phyloP scores from a whole-genome alignment of 2,329 filamentous ascomycete genomes.

The Alternaria panax region DNA sequence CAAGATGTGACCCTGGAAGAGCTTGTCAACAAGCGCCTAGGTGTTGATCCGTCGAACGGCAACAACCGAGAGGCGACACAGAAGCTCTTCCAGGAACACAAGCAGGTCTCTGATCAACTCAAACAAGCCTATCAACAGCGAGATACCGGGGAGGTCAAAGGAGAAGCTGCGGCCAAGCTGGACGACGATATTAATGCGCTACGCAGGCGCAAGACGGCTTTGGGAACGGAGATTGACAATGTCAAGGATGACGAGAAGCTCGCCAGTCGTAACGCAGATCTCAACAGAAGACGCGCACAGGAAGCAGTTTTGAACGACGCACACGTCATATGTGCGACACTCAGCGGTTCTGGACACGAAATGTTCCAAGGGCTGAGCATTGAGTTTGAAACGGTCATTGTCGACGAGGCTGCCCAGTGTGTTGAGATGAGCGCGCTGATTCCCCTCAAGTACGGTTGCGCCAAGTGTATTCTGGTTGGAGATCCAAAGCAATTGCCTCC shows the following conservation, averaged over 20 bases:
- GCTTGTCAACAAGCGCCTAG: constrained; percentile 78
- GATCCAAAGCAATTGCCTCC: constrained; percentile 97
- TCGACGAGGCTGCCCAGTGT: constrained; percentile 97
- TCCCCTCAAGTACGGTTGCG: constrained; percentile 94
- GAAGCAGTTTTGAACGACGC: constrained; percentile 90
- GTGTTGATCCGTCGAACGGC: constrained; percentile 47
- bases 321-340: constrained; percentile 91
- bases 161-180: constrained; percentile 69
- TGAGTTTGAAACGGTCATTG: constrained; percentile 98
- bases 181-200: constrained; percentile 80
- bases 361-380: constrained; percentile 95
- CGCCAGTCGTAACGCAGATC: constrained; percentile 81
- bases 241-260: constrained; percentile 86
- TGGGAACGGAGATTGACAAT: constrained; percentile 85
- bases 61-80: constrained; percentile 60
- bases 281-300: constrained; percentile 82
- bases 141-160: constrained; percentile 65
- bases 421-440: constrained; percentile 97
- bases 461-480: constrained; percentile 95
- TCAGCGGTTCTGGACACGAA: constrained; percentile 95
- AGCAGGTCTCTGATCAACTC: constrained; percentile 69
- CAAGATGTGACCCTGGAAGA: constrained; percentile 93
- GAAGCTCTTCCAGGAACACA: constrained; percentile 75
- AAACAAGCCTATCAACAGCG: constrained; percentile 74
- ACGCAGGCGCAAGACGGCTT: constrained; percentile 75